Conservation (phyloP, 2,329 filamentous ascomycete genomes). For the Plenodomus lindquistii region DNA sequence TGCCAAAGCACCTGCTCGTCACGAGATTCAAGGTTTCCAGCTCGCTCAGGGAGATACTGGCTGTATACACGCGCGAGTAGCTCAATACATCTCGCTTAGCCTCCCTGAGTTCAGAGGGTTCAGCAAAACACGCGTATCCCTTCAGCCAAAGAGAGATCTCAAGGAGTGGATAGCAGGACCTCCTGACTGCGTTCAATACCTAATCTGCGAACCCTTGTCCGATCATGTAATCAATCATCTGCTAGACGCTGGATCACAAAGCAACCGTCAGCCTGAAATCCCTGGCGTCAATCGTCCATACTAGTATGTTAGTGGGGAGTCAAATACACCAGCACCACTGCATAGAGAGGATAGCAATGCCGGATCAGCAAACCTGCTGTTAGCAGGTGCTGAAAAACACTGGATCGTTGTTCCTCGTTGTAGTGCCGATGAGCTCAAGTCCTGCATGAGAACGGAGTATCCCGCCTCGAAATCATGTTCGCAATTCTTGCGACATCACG, state of each 20-base stretch:
- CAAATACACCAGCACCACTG: slow-evolving; percentile 3
- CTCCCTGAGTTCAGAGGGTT: background rate
- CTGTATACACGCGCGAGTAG: slow-evolving; percentile 1
- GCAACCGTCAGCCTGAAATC: slow-evolving; percentile 3
- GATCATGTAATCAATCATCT: slow-evolving; percentile 6
- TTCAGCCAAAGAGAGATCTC: slow-evolving; percentile 4
- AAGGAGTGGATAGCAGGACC: slow-evolving; percentile 5
- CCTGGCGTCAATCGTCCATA: slow-evolving; percentile 9
- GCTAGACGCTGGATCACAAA: slow-evolving; percentile 4
- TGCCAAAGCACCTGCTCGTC: background rate
- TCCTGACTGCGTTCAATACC: slow-evolving; percentile 2
- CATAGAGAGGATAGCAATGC: slow-evolving; percentile 11
- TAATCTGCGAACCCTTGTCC: slow-evolving; percentile 3
- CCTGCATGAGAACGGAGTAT: slow-evolving; percentile 3
- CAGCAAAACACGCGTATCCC: background rate
- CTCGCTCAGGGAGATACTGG: background rate
- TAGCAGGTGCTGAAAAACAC: slow-evolving; percentile 11
- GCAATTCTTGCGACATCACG: slow-evolving; percentile 9
- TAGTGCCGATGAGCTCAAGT: slow-evolving; percentile 6
- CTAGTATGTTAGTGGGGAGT: slow-evolving; percentile 10
- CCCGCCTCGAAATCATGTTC: slow-evolving; percentile 3
- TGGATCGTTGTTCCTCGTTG: slow-evolving; percentile 11
- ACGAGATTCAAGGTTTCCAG: slow-evolving; percentile 6
- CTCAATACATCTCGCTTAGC: background rate
- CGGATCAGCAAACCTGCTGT: slow-evolving; percentile 11